Evolutionary conservation across 352 stramenopile genomes (phyloP).

Genomic region (Phytophthora sp.): DNA sequence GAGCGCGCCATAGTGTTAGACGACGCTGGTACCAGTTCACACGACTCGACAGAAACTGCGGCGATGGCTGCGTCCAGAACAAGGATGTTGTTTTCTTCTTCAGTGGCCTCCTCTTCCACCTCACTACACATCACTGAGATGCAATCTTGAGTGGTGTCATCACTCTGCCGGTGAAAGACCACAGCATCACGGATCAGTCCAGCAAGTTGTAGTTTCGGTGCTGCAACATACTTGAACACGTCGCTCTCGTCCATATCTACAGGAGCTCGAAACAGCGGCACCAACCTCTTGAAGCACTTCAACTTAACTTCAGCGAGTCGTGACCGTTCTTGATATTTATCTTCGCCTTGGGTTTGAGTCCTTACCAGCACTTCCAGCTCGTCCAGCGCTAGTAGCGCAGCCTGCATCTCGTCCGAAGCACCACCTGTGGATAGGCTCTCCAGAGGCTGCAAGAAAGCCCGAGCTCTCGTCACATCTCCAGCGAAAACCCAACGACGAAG

Average conservation of each 20-base stretch:
- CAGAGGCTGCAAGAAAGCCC: conserved; percentile 51
- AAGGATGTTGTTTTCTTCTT: conserved; percentile 7
- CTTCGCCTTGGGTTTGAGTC: neutral
- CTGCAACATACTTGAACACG: conserved; percentile 53
- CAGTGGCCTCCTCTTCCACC: neutral
- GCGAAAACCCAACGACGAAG: conserved; percentile 64
- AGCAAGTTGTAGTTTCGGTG: conserved; percentile 47
- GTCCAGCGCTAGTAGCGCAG: conserved; percentile 32
- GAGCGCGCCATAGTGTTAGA: conserved; percentile 18
- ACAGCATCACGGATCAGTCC: conserved; percentile 51
- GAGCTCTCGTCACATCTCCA: conserved; percentile 47
- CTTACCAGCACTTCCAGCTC: conserved; percentile 50
- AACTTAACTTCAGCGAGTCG: conserved; percentile 46
- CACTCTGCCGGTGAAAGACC: conserved; percentile 22
- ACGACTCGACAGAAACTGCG: neutral
- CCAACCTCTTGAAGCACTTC: conserved; percentile 51
- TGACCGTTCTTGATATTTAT: conserved; percentile 7
- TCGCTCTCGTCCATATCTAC: conserved; percentile 45
- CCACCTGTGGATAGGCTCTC: conserved; percentile 11
- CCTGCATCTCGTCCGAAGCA: conserved; percentile 20
- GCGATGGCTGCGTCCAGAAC: conserved; percentile 14
- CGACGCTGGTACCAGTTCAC: neutral
- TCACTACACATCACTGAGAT: conserved; percentile 32
- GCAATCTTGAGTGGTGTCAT: conserved; percentile 25
- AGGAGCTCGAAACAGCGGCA: conserved; percentile 50